phyloP scores from a whole-genome alignment of 805 yeast species.

The Nakazawaea populi region DNA sequence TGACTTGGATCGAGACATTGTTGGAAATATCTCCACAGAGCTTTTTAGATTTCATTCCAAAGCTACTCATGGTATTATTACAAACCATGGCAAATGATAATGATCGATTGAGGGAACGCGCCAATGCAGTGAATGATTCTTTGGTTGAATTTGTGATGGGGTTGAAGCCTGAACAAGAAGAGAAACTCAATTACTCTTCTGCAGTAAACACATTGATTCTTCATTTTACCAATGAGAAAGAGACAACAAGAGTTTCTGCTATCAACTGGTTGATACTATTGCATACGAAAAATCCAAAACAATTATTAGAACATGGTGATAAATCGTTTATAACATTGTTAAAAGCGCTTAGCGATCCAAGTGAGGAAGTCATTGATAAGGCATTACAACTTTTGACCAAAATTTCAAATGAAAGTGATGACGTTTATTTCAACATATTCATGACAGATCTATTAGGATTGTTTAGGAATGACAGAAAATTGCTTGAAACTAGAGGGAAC shows the following conservation, averaged over 20 bases:
- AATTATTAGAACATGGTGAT: conserved; percentile 48
- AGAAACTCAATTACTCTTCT: conserved; percentile 41
- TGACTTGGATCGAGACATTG: conserved; percentile 77
- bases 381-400: conserved; percentile 69
- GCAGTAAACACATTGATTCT: conserved; percentile 67
- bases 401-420: conserved; percentile 66
- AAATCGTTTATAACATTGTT: conserved; percentile 72
- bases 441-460: conserved; percentile 64
- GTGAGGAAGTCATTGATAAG: conserved; percentile 71
- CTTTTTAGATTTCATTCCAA: conserved; percentile 68
- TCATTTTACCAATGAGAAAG: conserved; percentile 71
- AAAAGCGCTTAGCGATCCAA: conserved; percentile 62
- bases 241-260: conserved; percentile 75
- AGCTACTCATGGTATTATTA: conserved; percentile 63
- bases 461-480: conserved; percentile 62
- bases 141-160: conserved; percentile 48
- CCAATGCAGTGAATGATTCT: conserved; percentile 50
- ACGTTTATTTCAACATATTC: conserved; percentile 69
- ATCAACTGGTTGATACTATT: conserved; percentile 87
- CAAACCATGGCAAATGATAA: conserved; percentile 53
- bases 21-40: conserved; percentile 71
- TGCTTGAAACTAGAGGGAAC: conserved; percentile 70
- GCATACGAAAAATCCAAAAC: conserved; percentile 61
- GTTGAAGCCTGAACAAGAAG: conserved; percentile 32
- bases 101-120: conserved; percentile 44